A percentile compares a stretch with the other conserved stretches of the same genome.
Conservation (phyloP, 208 protist species). For the Trypanosoma congolense region DNA sequence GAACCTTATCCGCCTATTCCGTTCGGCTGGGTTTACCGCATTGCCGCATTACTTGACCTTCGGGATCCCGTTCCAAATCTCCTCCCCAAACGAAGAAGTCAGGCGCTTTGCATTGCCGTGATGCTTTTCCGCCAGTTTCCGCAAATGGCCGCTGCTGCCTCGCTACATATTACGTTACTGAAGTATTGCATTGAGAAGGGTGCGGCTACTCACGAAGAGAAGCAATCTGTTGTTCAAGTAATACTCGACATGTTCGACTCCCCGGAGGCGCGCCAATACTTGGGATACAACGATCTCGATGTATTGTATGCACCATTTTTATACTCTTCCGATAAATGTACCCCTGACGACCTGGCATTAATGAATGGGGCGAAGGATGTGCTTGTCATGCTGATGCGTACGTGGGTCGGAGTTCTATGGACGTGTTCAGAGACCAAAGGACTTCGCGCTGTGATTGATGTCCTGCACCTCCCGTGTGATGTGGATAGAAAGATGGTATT, state of each 20-base stretch:
- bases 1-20: conserved; percentile 55
- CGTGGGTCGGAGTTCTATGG: conserved; percentile 76
- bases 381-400: conserved; percentile 62
- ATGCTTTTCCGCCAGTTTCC: conserved; percentile 36
- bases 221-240: conserved; percentile 46
- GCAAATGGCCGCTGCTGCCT: conserved; percentile 22
- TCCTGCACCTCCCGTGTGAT: conserved; percentile 78
- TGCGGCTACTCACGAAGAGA: conserved; percentile 51
- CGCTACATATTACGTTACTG: conserved; percentile 55
- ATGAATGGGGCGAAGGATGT: conserved; percentile 80
- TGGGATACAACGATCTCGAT: conserved; percentile 60
- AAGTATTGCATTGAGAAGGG: conserved; percentile 64
- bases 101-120: conserved; percentile 54
- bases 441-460: conserved; percentile 72
- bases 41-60: conserved; percentile 47
- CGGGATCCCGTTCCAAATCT: conserved; percentile 41
- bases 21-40: conserved; percentile 81
- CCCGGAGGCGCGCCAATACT: conserved; percentile 62
- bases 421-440: conserved; percentile 64
- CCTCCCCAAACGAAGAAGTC: conserved; percentile 44
- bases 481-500: conserved; percentile 85
- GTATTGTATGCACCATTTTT: conserved; percentile 78
- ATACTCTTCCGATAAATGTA: conserved; percentile 23
- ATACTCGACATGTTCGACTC: conserved; percentile 66
- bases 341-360: conserved; percentile 28